A percentile compares a stretch with the other conserved stretches of the same genome.
These are phyloP conservation scores for Fraxinus angustifolia DNA, from an alignment of 305 asterid genomes.

Conservation along the genomic window DNA sequence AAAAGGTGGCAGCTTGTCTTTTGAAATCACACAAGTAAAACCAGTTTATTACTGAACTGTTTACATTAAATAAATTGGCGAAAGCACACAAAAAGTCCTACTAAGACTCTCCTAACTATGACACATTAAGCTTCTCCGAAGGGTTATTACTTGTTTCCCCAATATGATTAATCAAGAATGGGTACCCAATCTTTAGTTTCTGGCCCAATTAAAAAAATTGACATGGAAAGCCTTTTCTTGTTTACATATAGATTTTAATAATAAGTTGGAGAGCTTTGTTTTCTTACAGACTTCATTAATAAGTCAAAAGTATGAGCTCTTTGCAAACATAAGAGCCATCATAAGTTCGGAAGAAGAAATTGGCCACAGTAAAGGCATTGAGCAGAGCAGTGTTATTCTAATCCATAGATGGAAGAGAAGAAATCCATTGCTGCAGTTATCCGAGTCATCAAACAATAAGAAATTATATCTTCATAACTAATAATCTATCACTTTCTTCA, in stretches of 20 bases:
- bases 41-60: neutral
- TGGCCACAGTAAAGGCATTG: neutral
- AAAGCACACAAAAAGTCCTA: neutral
- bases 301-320: neutral
- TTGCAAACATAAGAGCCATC: neutral
- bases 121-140: neutral
- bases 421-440: neutral
- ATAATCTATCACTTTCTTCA: neutral
- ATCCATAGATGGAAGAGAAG: neutral
- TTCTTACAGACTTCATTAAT: neutral
- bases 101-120: neutral
- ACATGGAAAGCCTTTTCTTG: neutral
- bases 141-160: neutral
- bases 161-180: neutral
- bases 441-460: neutral
- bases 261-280: neutral
- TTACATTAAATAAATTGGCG: neutral
- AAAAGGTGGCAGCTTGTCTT: neutral
- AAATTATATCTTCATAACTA: slow-evolving; percentile 9
- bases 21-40: neutral
- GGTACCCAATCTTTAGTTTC: neutral
- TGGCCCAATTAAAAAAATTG: neutral
- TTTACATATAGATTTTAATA: neutral
- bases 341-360: neutral
- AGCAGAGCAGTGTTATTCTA: neutral